Evolutionary conservation across 805 yeast species (phyloP), one percentile per base, ranked within the genome.

Genomic region (Starmerella etchellsii): DNA sequence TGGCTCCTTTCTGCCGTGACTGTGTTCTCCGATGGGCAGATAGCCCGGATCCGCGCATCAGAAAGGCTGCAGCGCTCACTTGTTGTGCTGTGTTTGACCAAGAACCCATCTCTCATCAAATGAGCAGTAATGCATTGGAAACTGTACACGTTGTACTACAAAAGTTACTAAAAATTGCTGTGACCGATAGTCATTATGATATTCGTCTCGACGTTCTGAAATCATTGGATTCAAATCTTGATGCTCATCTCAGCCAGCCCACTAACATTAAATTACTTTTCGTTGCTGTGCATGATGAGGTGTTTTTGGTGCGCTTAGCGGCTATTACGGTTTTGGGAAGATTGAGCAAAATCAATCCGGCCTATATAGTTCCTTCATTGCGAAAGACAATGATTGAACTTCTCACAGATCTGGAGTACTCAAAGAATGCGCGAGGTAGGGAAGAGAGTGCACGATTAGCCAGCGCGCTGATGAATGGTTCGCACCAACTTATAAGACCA

Each of bases 171-270:
- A 74, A 94, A 0, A 69, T 84, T 8, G 84, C 94, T 2, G 80
- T 88, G 13, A 81, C 95, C 0, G 99, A 91, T 51, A 83, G 94
- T 7, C 73, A 73, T 3, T 73, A 88, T 2, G 96, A 87, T 43
- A 82, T 88, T 25, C 67, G 99, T 42, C 62, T 81, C 9, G 87
- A 81, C 46, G 84, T 88, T 1, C 64, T 91, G 42, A 70, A 70
- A 38, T 71, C 85, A 34, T 64, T 93, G 29, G 81, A 81, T 28
- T 71, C 76, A 2, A 70, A 70, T 43, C 81, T 88, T 57, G 96
- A 91, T 54, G 82, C 95, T 0, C 97, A 91, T 54, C 61, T 91
- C 25, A 83, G 96, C 0, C 97, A 91, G 58, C 93, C 95, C 1
- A 94, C 82, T 44, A 87, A 85, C 57, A 88, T 87, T 25, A 69